These are phyloP conservation scores for Scortechinia acanthostroma DNA, from an alignment of 2,329 filamentous ascomycete genomes.

Conservation along the genomic window DNA sequence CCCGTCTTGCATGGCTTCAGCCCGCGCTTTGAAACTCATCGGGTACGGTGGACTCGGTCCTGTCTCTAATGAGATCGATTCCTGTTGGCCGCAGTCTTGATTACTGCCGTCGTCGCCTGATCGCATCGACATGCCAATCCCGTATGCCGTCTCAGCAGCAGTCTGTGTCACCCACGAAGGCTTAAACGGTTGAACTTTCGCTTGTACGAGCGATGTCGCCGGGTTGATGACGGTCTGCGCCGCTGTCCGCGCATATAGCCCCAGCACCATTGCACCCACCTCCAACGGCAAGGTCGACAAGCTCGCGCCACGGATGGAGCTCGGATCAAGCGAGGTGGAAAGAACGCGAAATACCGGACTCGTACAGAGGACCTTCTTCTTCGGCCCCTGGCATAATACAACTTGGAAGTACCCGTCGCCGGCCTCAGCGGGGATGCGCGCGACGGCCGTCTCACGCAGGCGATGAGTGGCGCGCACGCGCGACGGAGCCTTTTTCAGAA, in stretches of 20 bases:
- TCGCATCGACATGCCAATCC: conserved; percentile 15
- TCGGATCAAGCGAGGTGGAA: conserved; percentile 53
- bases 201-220: conserved; percentile 1
- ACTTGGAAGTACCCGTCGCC: conserved; percentile 65
- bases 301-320: conserved; percentile 57
- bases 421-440: conserved; percentile 56
- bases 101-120: conserved; percentile 13
- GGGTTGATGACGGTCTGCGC: conserved; percentile 15
- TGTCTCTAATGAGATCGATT: conserved; percentile 31
- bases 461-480: conserved; percentile 37
- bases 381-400: conserved; percentile 47
- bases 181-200: conserved; percentile 14
- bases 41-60: conserved; percentile 47
- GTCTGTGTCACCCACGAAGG: conserved; percentile 21
- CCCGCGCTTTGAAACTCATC: conserved; percentile 37
- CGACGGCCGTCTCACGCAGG: conserved; percentile 53
- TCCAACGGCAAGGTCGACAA: conserved; percentile 59
- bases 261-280: conserved; percentile 49
- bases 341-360: conserved; percentile 66
- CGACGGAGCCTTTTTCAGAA: conserved; percentile 42
- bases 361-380: conserved; percentile 51
- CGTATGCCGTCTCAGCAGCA: conserved; percentile 29
- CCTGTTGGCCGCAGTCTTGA: neutral
- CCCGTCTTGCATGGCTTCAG: conserved; percentile 36
- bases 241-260: conserved; percentile 20